Percentiles rank a stretch among this genome's conserved stretches.
phyloP scores from a whole-genome alignment of 2,329 filamentous ascomycete species.

The Torrubiellomyces zombiae region DNA sequence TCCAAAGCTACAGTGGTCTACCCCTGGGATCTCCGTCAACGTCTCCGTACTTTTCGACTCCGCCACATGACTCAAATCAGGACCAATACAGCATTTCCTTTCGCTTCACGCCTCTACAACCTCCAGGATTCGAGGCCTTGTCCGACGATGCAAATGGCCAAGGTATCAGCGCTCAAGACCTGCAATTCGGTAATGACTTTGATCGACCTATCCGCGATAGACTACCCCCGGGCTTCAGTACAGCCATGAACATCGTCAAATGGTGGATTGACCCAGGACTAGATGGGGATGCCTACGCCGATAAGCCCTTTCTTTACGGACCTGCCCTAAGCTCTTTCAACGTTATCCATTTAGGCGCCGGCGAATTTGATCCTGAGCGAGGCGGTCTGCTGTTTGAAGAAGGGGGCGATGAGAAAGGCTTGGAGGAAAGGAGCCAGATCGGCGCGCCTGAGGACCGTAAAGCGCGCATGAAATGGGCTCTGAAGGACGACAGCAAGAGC shows the following conservation, averaged over 20 bases:
- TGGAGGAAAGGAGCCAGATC: conserved; percentile 24
- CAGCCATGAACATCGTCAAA: conserved; percentile 70
- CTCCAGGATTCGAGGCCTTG: conserved; percentile 4
- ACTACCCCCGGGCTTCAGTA: conserved; percentile 71
- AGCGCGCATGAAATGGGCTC: conserved; percentile 42
- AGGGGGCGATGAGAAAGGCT: conserved; percentile 43
- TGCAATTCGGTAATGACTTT: conserved; percentile 94
- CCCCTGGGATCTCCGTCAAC: conserved; percentile 51
- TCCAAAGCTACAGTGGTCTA: conserved; percentile 53
- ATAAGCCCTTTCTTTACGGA: conserved; percentile 74
- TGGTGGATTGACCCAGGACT: conserved; percentile 86
- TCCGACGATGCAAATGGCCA: conserved; percentile 7
- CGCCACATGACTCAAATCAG: conserved; percentile 44
- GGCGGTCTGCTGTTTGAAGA: conserved; percentile 45
- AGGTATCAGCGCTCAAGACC: conserved; percentile 49
- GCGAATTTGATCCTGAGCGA: conserved; percentile 26
- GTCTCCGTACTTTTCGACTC: conserved; percentile 60
- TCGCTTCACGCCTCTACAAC: conserved; percentile 53
- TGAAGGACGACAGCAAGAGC: conserved; percentile 29
- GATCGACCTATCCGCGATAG: conserved; percentile 76
- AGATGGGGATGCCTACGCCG: conserved; percentile 78
- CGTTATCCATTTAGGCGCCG: conserved; percentile 47
- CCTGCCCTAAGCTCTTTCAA: conserved; percentile 71
- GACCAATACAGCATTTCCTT: conserved; percentile 82
- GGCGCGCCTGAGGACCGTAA: conserved; percentile 36